Evolutionary conservation across 768 basidiomycete genomes (phyloP).

Genomic region (Galerina sulciceps): DNA sequence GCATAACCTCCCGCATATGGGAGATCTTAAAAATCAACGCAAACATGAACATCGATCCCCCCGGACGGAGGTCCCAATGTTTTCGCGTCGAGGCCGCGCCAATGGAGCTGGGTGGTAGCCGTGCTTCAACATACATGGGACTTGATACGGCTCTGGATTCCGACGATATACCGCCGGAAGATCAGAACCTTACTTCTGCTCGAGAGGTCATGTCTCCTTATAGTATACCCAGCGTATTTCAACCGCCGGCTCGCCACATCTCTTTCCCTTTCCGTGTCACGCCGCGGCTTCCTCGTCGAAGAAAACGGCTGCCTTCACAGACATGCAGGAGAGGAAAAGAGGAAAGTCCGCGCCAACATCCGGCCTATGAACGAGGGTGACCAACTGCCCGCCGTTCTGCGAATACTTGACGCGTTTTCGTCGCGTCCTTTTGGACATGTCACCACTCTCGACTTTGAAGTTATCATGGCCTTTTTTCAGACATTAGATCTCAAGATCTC

Average conservation of each 20-base stretch:
- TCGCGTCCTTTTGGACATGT: not conserved
- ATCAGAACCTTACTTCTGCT: not conserved
- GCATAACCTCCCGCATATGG: too few species aligned
- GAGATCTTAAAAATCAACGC: too few species aligned
- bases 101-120: slow-evolving; percentile 2
- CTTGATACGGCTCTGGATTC: not conserved
- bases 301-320: too few species aligned
- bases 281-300: not conserved
- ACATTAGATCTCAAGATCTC: not conserved
- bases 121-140: not conserved
- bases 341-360: too few species aligned
- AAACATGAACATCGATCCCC: too few species aligned
- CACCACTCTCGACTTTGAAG: not conserved
- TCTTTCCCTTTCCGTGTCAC: not conserved
- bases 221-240: not conserved
- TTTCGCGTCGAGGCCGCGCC: not conserved
- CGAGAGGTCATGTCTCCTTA: not conserved
- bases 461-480: not conserved
- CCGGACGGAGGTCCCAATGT: not conserved
- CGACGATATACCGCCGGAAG: too few species aligned
- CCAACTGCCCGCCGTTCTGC: not conserved
- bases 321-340: too few species aligned
- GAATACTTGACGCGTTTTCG: not conserved
- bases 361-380: not conserved
- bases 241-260: not conserved